These are phyloP conservation scores for Botrytis byssoidea DNA, from an alignment of 2,329 filamentous ascomycete genomes.

Conservation along the genomic window DNA sequence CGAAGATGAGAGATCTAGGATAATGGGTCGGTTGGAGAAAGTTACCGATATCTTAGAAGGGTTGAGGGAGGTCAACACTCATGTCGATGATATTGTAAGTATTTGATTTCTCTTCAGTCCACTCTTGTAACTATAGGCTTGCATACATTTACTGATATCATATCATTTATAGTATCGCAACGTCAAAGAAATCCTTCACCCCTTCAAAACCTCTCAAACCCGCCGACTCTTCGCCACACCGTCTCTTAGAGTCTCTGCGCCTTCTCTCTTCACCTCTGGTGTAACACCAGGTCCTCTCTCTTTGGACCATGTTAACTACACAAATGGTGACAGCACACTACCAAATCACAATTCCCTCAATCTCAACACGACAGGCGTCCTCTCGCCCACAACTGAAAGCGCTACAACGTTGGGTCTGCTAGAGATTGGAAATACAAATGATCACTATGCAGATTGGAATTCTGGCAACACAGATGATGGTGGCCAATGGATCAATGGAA, in stretches of 20 bases:
- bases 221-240: slow-evolving; percentile 1
- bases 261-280: background rate
- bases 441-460: slow-evolving; percentile 13
- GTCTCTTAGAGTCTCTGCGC: background rate
- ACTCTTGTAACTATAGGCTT: too few relatives aligned
- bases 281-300: slow-evolving; percentile 1
- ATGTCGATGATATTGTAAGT: slow-evolving; percentile 19
- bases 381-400: slow-evolving; percentile 1
- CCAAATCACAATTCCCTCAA: background rate
- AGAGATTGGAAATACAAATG: background rate
- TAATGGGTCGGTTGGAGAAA: slow-evolving; percentile 3
- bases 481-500: background rate
- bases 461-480: background rate
- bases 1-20: slow-evolving; percentile 6
- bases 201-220: background rate
- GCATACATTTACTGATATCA: background rate
- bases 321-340: background rate
- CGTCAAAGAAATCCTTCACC: slow-evolving; percentile 12
- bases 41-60: slow-evolving; percentile 11
- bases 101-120: background rate
- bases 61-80: slow-evolving; percentile 16
- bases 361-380: background rate
- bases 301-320: background rate
- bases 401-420: background rate
- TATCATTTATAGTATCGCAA: background rate